phyloP scores from a whole-genome alignment of 2,329 filamentous ascomycete species.

The Trichoderma citrinoviride region DNA sequence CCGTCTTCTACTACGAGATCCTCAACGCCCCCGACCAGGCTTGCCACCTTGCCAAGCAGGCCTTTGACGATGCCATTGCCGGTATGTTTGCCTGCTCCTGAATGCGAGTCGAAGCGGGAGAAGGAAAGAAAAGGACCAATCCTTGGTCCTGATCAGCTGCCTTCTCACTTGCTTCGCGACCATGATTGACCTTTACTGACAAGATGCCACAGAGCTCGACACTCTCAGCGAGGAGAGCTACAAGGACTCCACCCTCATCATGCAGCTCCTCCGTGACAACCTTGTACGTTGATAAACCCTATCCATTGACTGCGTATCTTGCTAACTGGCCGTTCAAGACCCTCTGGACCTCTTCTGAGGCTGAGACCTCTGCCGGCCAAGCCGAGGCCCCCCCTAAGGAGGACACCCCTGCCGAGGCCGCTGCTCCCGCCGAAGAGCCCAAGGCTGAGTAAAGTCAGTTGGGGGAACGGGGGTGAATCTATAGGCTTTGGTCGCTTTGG shows the following conservation, averaged over 20 bases:
- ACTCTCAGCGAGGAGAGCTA: constrained; percentile 98
- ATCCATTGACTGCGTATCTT: background rate
- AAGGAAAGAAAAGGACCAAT: background rate
- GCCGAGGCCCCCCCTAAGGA: constrained; percentile 47
- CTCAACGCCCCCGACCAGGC: constrained; percentile 97
- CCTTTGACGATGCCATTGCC: constrained; percentile 97
- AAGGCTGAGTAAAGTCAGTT: constrained; percentile 60
- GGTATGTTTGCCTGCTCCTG: constrained; percentile 38
- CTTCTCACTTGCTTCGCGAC: background rate
- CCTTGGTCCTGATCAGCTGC: no score
- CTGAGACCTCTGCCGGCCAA: constrained; percentile 66
- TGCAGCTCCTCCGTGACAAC: constrained; percentile 98
- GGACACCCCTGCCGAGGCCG: constrained; percentile 53
- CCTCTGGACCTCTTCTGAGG: constrained; percentile 98
- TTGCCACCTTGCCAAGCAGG: constrained; percentile 98
- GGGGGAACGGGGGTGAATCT: constrained; percentile 29
- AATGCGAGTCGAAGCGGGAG: no score
- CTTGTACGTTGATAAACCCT: constrained; percentile 56
- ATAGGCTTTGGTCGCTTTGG: constrained; percentile 34
- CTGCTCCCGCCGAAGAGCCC: constrained; percentile 60
- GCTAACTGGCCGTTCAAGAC: constrained; percentile 59
- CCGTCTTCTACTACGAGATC: constrained; percentile 99
- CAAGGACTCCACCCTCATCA: constrained; percentile 98
- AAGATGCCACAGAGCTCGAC: constrained; percentile 86
- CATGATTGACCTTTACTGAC: background rate